Evolutionary conservation across 441 rosid species (phyloP).

Genomic region (Hura crepitans): DNA sequence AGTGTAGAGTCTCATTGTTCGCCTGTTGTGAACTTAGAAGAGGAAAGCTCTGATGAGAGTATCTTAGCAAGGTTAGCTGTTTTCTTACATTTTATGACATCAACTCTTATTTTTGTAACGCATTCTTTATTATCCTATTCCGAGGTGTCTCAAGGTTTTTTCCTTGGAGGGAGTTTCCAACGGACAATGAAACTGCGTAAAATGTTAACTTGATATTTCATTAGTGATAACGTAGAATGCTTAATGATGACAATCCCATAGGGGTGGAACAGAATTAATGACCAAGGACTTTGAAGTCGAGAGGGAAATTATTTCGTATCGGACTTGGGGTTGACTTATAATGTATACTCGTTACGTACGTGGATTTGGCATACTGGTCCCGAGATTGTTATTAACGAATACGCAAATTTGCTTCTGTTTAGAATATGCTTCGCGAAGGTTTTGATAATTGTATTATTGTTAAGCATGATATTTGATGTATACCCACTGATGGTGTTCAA

Average conservation of each 20-base stretch:
- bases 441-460: not conserved
- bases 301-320: not conserved
- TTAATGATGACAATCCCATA: too few species aligned
- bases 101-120: not conserved
- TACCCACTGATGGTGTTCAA: slow-evolving; percentile 11
- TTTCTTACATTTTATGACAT: not conserved
- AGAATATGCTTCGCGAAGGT: not conserved
- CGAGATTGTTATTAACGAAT: not conserved
- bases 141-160: not conserved
- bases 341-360: not conserved
- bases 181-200: not conserved
- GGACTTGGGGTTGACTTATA: not conserved
- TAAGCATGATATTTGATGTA: not conserved
- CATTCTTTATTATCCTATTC: not conserved
- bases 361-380: not conserved
- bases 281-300: not conserved
- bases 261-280: not conserved
- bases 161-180: not conserved
- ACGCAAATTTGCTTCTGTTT: not conserved
- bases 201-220: too few species aligned
- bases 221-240: too few species aligned
- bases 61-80: slow-evolving; percentile 42
- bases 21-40: slow-evolving; percentile 30
- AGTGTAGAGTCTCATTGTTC: slow-evolving; percentile 31
- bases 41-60: slow-evolving; percentile 30